Evolutionary conservation across 257 asterid genomes (phyloP).

Genomic region (Penstemon eatonii): DNA sequence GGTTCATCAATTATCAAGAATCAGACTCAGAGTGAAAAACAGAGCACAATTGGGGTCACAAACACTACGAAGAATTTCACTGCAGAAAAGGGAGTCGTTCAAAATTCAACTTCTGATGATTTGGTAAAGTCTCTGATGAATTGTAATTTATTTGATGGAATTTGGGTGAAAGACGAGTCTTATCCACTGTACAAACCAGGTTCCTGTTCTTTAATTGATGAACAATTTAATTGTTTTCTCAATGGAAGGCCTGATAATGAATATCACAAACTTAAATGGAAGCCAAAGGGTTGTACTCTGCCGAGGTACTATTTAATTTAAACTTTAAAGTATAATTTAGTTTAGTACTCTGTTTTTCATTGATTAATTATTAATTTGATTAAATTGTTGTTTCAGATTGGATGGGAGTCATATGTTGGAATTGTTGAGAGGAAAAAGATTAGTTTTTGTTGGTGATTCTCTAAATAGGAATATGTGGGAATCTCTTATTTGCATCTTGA

Average conservation of each 20-base stretch:
- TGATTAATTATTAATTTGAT: neutral
- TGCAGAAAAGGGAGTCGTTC: slow-evolving; percentile 36
- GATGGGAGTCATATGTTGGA: slow-evolving; percentile 66
- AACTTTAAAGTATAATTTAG: neutral
- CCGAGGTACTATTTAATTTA: slow-evolving; percentile 55
- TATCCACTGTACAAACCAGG: slow-evolving; percentile 84
- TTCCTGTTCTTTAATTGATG: slow-evolving; percentile 92
- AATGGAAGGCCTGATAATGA: slow-evolving; percentile 81
- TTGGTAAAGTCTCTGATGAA: slow-evolving; percentile 52
- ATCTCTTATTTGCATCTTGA: slow-evolving; percentile 73
- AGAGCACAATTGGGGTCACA: slow-evolving; percentile 24
- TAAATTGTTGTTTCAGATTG: slow-evolving; percentile 37
- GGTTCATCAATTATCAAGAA: slow-evolving; percentile 31
- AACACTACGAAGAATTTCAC: slow-evolving; percentile 27
- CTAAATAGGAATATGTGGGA: slow-evolving; percentile 86
- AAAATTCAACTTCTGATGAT: slow-evolving; percentile 54
- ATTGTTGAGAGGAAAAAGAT: slow-evolving; percentile 60
- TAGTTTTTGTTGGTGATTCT: slow-evolving; percentile 75
- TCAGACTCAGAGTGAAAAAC: slow-evolving; percentile 38
- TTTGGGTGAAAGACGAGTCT: slow-evolving; percentile 83
- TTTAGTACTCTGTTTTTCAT: neutral
- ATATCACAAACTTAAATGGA: slow-evolving; percentile 70
- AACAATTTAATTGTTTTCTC: slow-evolving; percentile 76
- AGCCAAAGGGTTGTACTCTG: slow-evolving; percentile 75
- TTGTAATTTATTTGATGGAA: slow-evolving; percentile 82